phyloP scores from a whole-genome alignment of 2,329 filamentous ascomycete genomes.

The Penicillium sclerotigenum region DNA sequence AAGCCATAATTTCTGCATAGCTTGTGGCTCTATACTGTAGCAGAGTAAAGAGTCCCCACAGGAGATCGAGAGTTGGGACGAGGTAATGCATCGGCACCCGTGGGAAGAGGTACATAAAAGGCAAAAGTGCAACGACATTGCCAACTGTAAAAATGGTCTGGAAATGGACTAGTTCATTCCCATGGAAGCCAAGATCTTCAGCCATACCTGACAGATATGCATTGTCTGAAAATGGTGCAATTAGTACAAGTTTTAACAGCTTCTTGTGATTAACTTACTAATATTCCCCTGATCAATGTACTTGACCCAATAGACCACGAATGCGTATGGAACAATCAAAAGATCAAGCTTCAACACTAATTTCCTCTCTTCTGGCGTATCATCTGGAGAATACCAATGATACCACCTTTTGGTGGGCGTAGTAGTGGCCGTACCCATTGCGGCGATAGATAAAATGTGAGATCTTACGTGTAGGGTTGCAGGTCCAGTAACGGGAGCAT shows the following conservation, averaged over 20 bases:
- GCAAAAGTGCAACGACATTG: not conserved
- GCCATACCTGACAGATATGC: not conserved
- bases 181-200: not conserved
- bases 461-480: not conserved
- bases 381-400: not conserved
- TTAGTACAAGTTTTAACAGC: not conserved
- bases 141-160: not conserved
- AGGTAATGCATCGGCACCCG: not conserved
- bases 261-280: not conserved
- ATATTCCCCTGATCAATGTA: not conserved
- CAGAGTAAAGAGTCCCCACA: not conserved
- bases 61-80: not conserved
- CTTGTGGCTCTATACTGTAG: not conserved
- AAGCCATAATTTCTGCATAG: not conserved
- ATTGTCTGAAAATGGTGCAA: not conserved
- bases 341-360: not conserved
- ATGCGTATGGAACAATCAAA: not conserved
- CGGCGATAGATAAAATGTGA: not conserved
- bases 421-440: not conserved
- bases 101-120: not conserved
- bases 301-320: not conserved
- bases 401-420: not conserved
- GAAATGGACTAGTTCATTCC: not conserved
- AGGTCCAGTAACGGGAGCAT: not conserved
- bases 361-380: not conserved